Evolutionary conservation across 1,284 basidiomycete genomes (phyloP).

Genomic region (Naganishia liquefaciens): DNA sequence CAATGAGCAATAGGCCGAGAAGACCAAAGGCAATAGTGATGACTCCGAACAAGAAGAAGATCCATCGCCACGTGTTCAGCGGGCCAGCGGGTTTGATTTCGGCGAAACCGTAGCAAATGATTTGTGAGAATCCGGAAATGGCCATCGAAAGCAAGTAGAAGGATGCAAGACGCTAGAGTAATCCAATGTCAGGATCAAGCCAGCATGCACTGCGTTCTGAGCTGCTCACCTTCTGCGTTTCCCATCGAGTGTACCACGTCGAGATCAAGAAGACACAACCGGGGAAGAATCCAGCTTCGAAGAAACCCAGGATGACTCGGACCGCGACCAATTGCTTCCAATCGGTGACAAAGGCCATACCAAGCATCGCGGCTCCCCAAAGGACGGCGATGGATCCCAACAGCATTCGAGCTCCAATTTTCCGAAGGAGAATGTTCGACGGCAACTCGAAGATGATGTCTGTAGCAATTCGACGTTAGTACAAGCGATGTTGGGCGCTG

Average conservation of each 20-base stretch:
- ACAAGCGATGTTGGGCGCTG: background rate
- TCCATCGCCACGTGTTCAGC: slow-evolving; percentile 47
- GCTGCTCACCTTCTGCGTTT: slow-evolving; percentile 46
- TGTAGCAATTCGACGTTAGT: slow-evolving; percentile 24
- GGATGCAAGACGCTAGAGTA: slow-evolving; percentile 9
- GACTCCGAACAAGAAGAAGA: slow-evolving; percentile 42
- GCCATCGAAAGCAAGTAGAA: slow-evolving; percentile 44
- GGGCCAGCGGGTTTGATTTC: slow-evolving; percentile 38
- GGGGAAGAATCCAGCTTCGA: slow-evolving; percentile 50
- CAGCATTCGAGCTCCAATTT: slow-evolving; percentile 51
- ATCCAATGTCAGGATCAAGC: background rate
- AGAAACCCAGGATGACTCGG: slow-evolving; percentile 53
- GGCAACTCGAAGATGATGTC: slow-evolving; percentile 52
- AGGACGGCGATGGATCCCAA: slow-evolving; percentile 44
- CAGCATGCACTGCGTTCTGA: background rate
- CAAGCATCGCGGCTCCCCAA: slow-evolving; percentile 55
- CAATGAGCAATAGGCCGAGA: slow-evolving; percentile 42
- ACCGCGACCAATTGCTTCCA: slow-evolving; percentile 51
- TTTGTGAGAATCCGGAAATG: slow-evolving; percentile 54
- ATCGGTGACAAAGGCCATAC: slow-evolving; percentile 46
- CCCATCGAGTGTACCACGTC: slow-evolving; percentile 56
- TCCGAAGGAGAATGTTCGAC: slow-evolving; percentile 46
- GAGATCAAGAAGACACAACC: slow-evolving; percentile 54
- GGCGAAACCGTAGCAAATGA: slow-evolving; percentile 51
- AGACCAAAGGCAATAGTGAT: slow-evolving; percentile 48